These are phyloP conservation scores for Blastobotrys ciferrii DNA, from an alignment of 1,139 yeast genomes.

Conservation along the genomic window DNA sequence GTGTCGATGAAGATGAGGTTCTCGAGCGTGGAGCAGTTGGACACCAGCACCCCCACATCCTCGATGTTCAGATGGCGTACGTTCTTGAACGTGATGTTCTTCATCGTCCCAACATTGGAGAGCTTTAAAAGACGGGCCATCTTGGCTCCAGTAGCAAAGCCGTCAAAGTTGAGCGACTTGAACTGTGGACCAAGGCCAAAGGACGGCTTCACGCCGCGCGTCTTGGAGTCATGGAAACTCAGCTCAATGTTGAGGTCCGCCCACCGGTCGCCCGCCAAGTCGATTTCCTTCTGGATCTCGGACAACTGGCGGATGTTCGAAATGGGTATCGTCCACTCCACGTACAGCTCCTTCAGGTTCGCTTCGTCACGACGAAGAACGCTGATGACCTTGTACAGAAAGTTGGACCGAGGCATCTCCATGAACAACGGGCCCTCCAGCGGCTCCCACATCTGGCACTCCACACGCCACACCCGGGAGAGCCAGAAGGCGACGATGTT, in stretches of 20 bases:
- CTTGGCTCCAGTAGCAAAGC: background rate
- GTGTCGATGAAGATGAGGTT: background rate
- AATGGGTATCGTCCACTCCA: background rate
- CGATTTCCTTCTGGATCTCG: background rate
- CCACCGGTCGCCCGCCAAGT: background rate
- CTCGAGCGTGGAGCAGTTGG: background rate
- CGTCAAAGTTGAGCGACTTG: background rate
- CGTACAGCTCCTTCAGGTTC: background rate
- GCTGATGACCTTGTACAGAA: background rate
- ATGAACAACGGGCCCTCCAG: background rate
- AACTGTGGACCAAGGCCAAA: background rate
- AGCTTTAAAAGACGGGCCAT: background rate
- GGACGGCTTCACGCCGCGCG: background rate
- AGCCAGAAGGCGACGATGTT: background rate
- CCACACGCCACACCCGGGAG: background rate
- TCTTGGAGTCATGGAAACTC: background rate
- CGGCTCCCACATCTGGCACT: background rate
- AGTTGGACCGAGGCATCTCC: background rate
- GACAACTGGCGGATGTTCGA: background rate
- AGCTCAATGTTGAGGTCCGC: background rate
- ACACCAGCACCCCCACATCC: background rate
- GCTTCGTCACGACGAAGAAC: background rate
- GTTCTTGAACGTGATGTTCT: background rate
- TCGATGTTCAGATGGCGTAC: background rate
- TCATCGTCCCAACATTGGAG: background rate